These are phyloP conservation scores for Fusarium gaditjirri DNA, from an alignment of 2,329 filamentous ascomycete genomes.

Conservation along the genomic window DNA sequence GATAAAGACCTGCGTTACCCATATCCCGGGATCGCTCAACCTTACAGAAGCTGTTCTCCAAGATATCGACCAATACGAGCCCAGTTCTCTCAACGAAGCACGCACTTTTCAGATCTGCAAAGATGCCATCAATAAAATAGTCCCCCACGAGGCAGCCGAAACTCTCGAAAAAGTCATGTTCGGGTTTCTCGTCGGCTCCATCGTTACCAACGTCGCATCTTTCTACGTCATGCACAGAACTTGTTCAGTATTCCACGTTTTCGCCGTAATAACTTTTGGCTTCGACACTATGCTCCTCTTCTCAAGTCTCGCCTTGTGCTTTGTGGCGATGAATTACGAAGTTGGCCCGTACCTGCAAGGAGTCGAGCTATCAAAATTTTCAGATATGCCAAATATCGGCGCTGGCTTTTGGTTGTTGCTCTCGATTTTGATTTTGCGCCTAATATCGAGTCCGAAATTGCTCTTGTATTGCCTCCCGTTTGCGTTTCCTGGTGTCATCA, in stretches of 20 bases:
- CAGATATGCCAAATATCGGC: conserved; percentile 34
- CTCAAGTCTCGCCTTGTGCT: conserved; percentile 24
- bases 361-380: conserved; percentile 8
- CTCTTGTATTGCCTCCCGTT: neutral
- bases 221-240: conserved; percentile 1
- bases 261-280: neutral
- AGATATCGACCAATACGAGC: conserved; percentile 4
- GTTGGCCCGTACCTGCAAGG: conserved; percentile 26
- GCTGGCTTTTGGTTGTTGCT: conserved; percentile 31
- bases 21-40: conserved; percentile 33
- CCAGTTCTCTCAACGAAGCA: too few relatives aligned
- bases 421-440: conserved; percentile 24
- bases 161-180: conserved; percentile 20
- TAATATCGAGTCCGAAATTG: conserved; percentile 18
- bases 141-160: conserved; percentile 17
- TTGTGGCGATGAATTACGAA: conserved; percentile 37
- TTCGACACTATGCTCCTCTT: conserved; percentile 33
- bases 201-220: conserved; percentile 28
- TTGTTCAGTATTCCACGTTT: neutral
- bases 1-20: conserved; percentile 9
- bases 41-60: conserved; percentile 24
- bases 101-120: neutral
- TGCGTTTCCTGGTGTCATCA: conserved; percentile 2
- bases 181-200: conserved; percentile 21
- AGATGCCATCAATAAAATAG: conserved; percentile 12